Conservation (phyloP, 1,284 basidiomycete genomes). For the Irpex sp. region DNA sequence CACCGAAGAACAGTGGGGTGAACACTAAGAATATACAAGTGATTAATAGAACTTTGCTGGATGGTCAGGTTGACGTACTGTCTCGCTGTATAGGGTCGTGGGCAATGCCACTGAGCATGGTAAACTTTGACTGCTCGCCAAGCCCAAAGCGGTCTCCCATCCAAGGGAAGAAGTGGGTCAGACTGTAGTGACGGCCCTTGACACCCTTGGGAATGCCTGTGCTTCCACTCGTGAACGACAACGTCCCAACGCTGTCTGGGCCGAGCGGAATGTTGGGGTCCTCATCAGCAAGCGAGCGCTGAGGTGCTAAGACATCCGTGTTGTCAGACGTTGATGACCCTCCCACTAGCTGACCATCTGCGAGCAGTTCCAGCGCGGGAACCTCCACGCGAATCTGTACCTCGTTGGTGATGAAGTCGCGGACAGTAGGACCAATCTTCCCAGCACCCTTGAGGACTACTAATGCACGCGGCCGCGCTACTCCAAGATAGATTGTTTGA, state of each 20-base stretch:
- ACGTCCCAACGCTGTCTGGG: conserved; percentile 92
- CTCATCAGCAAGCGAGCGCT: conserved; percentile 52
- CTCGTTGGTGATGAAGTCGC: conserved; percentile 80
- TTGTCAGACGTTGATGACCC: conserved; percentile 39
- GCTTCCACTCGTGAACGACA: conserved; percentile 97
- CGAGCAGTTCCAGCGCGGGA: conserved; percentile 80
- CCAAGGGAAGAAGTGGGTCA: conserved; percentile 99
- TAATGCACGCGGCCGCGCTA: conserved; percentile 91
- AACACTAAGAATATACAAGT: conserved; percentile 64
- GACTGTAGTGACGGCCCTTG: conserved; percentile 89
- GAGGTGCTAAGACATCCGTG: conserved; percentile 51
- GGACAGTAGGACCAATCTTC: conserved; percentile 75
- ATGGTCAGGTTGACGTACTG: conserved; percentile 55
- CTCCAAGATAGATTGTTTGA: conserved; percentile 94
- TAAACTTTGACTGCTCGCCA: conserved; percentile 79
- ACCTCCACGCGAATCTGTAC: conserved; percentile 91
- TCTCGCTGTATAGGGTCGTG: conserved; percentile 99
- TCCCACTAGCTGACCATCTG: conserved; percentile 65
- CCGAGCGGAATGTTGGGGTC: conserved; percentile 86
- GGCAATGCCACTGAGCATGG: conserved; percentile 98
- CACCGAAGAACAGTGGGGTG: conserved; percentile 97
- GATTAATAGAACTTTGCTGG: not conserved
- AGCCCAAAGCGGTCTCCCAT: conserved; percentile 92
- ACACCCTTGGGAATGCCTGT: conserved; percentile 99
- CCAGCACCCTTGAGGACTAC: conserved; percentile 93